Evolutionary conservation across 2,329 filamentous ascomycete genomes (phyloP).

Genomic region (Ophiostoma ulmi): DNA sequence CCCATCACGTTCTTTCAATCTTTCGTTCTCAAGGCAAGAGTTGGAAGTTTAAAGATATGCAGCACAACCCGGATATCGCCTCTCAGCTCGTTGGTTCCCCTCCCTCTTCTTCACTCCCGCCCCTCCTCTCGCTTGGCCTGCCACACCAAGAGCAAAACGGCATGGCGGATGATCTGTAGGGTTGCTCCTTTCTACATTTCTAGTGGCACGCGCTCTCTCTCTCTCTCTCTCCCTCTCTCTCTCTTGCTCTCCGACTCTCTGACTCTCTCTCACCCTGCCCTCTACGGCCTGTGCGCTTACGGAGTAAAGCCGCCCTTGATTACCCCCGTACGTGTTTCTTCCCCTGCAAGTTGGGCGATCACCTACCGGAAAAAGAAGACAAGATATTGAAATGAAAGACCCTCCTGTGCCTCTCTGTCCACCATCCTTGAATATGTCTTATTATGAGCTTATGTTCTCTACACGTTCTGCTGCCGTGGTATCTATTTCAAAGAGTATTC

Average conservation of each 20-base stretch:
- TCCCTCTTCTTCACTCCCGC: background rate
- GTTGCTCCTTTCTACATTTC: background rate
- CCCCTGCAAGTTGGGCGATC: background rate
- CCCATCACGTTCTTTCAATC: no score
- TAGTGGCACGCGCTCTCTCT: background rate
- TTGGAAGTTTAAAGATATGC: no score
- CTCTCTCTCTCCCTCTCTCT: no score
- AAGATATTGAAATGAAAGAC: background rate
- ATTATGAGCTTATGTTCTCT: no score
- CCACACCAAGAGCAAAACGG: background rate
- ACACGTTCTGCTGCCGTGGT: no score
- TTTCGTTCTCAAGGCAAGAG: no score
- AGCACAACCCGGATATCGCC: background rate
- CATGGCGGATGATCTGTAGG: background rate
- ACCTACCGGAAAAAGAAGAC: background rate
- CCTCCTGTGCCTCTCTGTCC: no score
- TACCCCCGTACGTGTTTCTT: background rate
- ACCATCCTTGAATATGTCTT: background rate
- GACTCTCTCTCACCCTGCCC: no score
- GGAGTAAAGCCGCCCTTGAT: background rate
- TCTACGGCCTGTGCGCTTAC: no score
- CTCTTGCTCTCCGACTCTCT: no score
- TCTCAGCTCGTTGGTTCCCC: background rate
- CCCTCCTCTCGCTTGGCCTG: slow-evolving; percentile 11
- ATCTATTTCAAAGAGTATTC: background rate